Base-by-base conservation (phyloP, 2,329 filamentous ascomycete genomes). In the Aspergillus sergii region DNA sequence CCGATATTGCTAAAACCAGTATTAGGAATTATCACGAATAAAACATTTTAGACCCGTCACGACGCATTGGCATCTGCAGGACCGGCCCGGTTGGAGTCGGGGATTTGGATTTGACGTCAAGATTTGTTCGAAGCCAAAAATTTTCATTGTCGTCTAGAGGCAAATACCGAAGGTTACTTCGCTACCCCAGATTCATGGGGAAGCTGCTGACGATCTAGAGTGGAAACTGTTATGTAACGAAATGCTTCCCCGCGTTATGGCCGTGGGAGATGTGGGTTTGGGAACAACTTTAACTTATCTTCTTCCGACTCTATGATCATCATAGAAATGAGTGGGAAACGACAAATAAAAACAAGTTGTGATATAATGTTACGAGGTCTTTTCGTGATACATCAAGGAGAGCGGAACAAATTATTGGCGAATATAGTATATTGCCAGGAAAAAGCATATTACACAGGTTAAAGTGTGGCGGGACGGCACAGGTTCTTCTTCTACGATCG, bases 141-240 rank as follows among this genome's bases (percentile, higher is more conserved):
- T 26, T 16, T 36, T 50, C 32, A 34, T n/a, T 58, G 23, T 16
- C 9, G 36, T 41, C 19, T 6, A n/a, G 19, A 51, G 28, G 16
- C 28, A 19, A 51, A 51, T 51, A 51, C 12, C 11, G 48, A 51
- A 51, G 43, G 57, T 58, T 30, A n/a, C 46, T 53, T 50, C 34
- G 32, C 41, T 63, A 65, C 59, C 56, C 60, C 53, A 57, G 64
- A 65, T 53, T 50, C 43, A 56, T 54, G 55, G 71, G 72, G 72
- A 68, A 73, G 65, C 68, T 69, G 67, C 73, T 73, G 51, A 54
- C 30, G 51, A 55, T 55, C 51, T 19, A 39, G 51, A 55, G 71
- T 73, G 72, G 69, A 73, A 74, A 65, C 69, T 69, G 67, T 74
- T 74, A 74, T 64, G 60, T 74, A 74, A 74, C 63, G 69, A 60